Conservation (phyloP, 116 monocot species). For the Dioscorea cayenensis region DNA sequence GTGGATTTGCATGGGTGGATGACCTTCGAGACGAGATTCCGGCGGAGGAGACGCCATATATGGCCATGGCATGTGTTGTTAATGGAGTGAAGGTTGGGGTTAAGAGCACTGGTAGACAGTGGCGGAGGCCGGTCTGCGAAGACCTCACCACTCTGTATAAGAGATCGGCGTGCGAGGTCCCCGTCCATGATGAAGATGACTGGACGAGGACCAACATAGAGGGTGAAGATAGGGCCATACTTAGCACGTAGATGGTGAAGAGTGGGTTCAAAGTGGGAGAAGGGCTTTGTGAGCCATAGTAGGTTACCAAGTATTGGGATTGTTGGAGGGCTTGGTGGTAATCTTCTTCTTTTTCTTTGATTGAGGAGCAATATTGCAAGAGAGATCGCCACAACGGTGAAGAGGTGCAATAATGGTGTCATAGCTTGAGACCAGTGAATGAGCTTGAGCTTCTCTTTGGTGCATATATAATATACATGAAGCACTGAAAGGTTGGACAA, state of each 20-base stretch:
- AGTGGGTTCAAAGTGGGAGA: slow-evolving; percentile 5
- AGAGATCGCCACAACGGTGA: background rate
- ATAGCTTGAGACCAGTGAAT: too few relatives aligned
- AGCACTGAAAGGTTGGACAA: too few relatives aligned
- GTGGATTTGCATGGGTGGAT: slow-evolving; percentile 26
- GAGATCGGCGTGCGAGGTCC: slow-evolving; percentile 13
- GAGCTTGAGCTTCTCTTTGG: too few relatives aligned
- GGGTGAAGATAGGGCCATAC: slow-evolving; percentile 23
- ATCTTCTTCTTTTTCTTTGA: background rate
- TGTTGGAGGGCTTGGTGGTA: slow-evolving; percentile 23
- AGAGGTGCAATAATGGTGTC: too few relatives aligned
- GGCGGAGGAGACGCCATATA: slow-evolving; percentile 39
- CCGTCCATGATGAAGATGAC: slow-evolving; percentile 18
- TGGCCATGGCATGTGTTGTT: slow-evolving; percentile 26
- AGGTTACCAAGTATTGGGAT: slow-evolving; percentile 16
- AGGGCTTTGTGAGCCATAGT: slow-evolving; percentile 6
- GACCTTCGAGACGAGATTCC: slow-evolving; percentile 30
- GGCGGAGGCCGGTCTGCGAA: slow-evolving; percentile 21
- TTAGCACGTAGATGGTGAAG: slow-evolving; percentile 1
- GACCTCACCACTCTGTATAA: slow-evolving; percentile 15
- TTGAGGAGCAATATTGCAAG: background rate
- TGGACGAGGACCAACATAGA: slow-evolving; percentile 3
- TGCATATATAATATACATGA: too few relatives aligned
- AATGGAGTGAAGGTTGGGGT: slow-evolving; percentile 9
- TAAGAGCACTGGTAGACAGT: slow-evolving; percentile 1